Conservation (phyloP, 176 grass and related monocot genomes). For the Neostapfia colusana region DNA sequence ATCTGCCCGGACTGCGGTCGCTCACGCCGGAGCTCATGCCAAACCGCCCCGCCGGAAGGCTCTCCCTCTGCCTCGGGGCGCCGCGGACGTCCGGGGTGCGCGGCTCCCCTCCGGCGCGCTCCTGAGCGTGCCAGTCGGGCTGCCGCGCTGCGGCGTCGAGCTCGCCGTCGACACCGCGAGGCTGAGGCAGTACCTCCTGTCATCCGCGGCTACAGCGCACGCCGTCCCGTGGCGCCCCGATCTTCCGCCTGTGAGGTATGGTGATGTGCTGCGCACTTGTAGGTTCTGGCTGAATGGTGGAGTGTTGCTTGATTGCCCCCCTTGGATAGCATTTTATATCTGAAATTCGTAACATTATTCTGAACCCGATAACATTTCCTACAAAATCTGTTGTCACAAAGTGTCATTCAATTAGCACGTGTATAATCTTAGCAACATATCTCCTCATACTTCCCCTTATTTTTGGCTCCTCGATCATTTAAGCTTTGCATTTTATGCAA, state of each 20-base stretch:
- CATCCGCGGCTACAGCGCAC: slow-evolving; percentile 4
- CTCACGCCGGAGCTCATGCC: slow-evolving; percentile 66
- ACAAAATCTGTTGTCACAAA: background rate
- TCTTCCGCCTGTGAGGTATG: slow-evolving; percentile 32
- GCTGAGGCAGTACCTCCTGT: slow-evolving; percentile 41
- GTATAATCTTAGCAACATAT: too few relatives aligned
- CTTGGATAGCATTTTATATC: background rate
- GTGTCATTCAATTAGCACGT: too few relatives aligned
- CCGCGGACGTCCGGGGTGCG: slow-evolving; percentile 38
- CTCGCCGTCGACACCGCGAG: slow-evolving; percentile 39
- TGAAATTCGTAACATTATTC: slow-evolving; percentile 3
- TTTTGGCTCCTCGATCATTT: slow-evolving; percentile 1
- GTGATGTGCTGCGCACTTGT: background rate
- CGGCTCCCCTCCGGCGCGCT: slow-evolving; percentile 49
- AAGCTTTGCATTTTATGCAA: slow-evolving; percentile 12
- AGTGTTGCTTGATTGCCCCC: background rate
- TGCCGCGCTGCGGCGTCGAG: slow-evolving; percentile 40
- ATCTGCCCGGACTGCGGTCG: slow-evolving; percentile 58
- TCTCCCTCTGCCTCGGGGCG: slow-evolving; percentile 50
- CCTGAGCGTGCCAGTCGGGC: slow-evolving; percentile 47
- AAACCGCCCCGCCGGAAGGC: slow-evolving; percentile 41
- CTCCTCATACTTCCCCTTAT: background rate
- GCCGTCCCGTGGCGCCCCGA: slow-evolving; percentile 24
- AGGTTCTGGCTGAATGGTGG: background rate
- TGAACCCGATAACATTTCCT: background rate